phyloP scores from a whole-genome alignment of 441 rosid species.

The Aleurites moluccanus region DNA sequence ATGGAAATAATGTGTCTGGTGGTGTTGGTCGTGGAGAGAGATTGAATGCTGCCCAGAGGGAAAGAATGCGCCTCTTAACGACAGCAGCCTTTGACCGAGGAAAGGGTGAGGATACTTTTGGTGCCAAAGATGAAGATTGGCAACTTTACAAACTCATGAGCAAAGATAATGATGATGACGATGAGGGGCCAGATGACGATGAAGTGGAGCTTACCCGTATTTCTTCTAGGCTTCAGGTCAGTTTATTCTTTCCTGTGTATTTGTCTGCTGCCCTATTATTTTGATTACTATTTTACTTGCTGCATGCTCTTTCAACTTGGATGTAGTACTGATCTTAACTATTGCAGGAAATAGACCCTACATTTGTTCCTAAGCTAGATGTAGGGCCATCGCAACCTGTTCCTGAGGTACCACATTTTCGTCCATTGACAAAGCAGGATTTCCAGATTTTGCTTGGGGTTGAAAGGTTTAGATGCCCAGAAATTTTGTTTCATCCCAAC shows the following conservation, averaged over 20 bases:
- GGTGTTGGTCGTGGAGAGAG: slow-evolving; percentile 93
- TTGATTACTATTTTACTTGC: neutral
- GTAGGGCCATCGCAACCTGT: slow-evolving; percentile 46
- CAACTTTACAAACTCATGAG: slow-evolving; percentile 91
- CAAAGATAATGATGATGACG: slow-evolving; percentile 85
- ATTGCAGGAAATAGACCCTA: slow-evolving; percentile 73
- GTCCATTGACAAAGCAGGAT: slow-evolving; percentile 79
- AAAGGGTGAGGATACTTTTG: slow-evolving; percentile 91
- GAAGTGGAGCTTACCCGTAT: slow-evolving; percentile 70
- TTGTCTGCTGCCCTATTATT: neutral
- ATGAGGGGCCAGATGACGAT: slow-evolving; percentile 63
- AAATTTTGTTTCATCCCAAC: slow-evolving; percentile 74
- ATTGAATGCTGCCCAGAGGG: slow-evolving; percentile 88
- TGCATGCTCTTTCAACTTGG: neutral
- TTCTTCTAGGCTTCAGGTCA: slow-evolving; percentile 73
- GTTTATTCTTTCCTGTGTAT: slow-evolving; percentile 11
- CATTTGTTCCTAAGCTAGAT: slow-evolving; percentile 65
- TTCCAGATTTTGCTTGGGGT: slow-evolving; percentile 75
- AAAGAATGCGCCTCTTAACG: slow-evolving; percentile 91
- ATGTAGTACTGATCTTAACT: neutral
- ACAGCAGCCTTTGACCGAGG: slow-evolving; percentile 97
- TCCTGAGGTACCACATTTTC: slow-evolving; percentile 53
- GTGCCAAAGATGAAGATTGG: slow-evolving; percentile 96
- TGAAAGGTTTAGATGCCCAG: slow-evolving; percentile 89
- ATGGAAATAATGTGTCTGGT: slow-evolving; percentile 67